phyloP scores from a whole-genome alignment of 495 filamentous ascomycete species.

The Annulohypoxylon nitens region DNA sequence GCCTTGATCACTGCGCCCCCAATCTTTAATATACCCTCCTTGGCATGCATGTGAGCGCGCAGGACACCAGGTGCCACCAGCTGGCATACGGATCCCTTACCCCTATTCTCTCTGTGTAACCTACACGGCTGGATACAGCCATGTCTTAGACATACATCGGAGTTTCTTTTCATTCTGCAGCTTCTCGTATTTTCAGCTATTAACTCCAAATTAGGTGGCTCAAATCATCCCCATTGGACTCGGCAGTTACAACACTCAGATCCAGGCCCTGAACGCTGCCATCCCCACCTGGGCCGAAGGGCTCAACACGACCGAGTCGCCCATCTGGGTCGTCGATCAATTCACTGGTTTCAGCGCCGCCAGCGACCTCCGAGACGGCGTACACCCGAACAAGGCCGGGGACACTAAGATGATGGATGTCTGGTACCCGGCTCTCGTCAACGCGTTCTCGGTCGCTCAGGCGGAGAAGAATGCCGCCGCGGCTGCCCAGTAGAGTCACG shows the following conservation, averaged over 20 bases:
- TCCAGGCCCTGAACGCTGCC: slow-evolving; percentile 61
- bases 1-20: background rate
- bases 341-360: slow-evolving; percentile 59
- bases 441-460: slow-evolving; percentile 53
- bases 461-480: slow-evolving; percentile 40
- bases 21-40: background rate
- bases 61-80: background rate
- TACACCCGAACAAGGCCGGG: slow-evolving; percentile 62
- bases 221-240: slow-evolving; percentile 65
- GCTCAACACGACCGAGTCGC: slow-evolving; percentile 61
- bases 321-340: slow-evolving; percentile 66
- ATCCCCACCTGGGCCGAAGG: slow-evolving; percentile 61
- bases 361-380: slow-evolving; percentile 60
- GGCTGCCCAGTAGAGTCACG: slow-evolving; percentile 30
- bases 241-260: slow-evolving; percentile 54
- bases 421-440: slow-evolving; percentile 61
- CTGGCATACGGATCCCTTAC: background rate
- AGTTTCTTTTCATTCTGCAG: background rate
- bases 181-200: background rate
- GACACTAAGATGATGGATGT: slow-evolving; percentile 61
- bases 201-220: slow-evolving; percentile 57
- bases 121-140: background rate
- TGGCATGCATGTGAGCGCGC: background rate
- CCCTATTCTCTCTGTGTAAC: background rate
- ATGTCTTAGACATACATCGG: background rate